Conservation (phyloP, 495 filamentous ascomycete species). For the Annulohypoxylon stygium region DNA sequence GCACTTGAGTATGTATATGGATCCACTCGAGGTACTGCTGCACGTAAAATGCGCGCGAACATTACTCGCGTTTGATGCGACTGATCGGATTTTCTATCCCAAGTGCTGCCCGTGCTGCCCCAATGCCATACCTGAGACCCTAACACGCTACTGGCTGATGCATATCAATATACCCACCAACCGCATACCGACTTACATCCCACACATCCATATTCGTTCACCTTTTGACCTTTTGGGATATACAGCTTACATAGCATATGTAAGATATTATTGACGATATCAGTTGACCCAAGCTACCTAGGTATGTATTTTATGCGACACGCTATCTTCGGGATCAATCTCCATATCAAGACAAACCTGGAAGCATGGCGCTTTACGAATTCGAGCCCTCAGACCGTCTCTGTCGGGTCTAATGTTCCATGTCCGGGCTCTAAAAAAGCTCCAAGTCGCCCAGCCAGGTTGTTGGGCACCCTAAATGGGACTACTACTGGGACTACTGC, state of each 20-base stretch:
- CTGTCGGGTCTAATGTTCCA: conserved; percentile 33
- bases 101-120: too few species aligned
- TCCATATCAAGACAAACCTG: conserved; percentile 20
- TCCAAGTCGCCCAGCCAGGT: conserved; percentile 38
- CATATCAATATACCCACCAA: not conserved
- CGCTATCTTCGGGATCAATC: conserved; percentile 11
- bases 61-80: not conserved
- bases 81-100: not conserved
- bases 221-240: conserved; percentile 7
- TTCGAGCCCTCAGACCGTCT: conserved; percentile 38
- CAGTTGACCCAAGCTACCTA: conserved; percentile 1
- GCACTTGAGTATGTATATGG: not conserved
- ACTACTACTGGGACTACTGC: too few species aligned
- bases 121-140: not conserved
- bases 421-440: conserved; percentile 27
- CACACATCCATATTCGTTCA: conserved; percentile 13
- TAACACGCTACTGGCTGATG: not conserved
- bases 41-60: conserved; percentile 9
- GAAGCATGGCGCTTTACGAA: conserved; percentile 30
- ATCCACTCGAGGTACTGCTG: not conserved
- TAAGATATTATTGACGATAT: conserved; percentile 1
- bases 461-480: conserved; percentile 28
- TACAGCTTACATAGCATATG: not conserved
- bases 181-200: not conserved
- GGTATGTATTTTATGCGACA: conserved; percentile 24